phyloP scores from a whole-genome alignment of 2,329 filamentous ascomycete genomes.

The Colletotrichum aenigma region DNA sequence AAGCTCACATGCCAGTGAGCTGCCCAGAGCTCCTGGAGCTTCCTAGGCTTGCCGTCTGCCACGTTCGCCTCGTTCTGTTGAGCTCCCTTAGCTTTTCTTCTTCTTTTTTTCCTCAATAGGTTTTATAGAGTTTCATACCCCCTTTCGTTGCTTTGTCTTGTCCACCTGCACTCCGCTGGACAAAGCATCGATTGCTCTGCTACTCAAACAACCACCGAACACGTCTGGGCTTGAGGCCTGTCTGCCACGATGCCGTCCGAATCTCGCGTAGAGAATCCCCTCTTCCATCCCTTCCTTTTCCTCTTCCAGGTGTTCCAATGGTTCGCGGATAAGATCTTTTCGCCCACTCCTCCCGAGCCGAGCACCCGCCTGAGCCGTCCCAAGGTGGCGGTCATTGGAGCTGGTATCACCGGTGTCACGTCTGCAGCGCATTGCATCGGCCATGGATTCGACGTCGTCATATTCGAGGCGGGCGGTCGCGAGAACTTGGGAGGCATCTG shows the following conservation, averaged over 20 bases:
- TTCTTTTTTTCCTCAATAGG: background rate
- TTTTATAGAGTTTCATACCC: background rate
- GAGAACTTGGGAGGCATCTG: constrained; percentile 79
- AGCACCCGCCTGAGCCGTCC: constrained; percentile 62
- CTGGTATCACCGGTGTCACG: constrained; percentile 76
- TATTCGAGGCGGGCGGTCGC: constrained; percentile 75
- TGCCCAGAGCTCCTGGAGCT: constrained; percentile 15
- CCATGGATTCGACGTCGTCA: constrained; percentile 80
- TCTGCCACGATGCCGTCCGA: constrained; percentile 34
- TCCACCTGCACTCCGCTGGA: background rate
- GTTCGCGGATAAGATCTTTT: constrained; percentile 66
- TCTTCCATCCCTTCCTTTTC: constrained; percentile 62
- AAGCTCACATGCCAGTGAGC: constrained; percentile 8
- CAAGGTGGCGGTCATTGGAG: constrained; percentile 71
- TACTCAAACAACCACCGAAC: background rate
- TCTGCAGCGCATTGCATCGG: constrained; percentile 83
- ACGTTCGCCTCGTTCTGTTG: background rate
- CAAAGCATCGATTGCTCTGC: background rate
- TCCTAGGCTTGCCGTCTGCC: background rate
- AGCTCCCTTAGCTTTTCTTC: background rate
- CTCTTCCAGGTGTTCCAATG: constrained; percentile 70
- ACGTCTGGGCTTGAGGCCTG: background rate
- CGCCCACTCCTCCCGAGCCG: constrained; percentile 70
- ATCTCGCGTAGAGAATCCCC: constrained; percentile 39
- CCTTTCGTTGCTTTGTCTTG: background rate